Evolutionary conservation across 2,329 filamentous ascomycete genomes (phyloP).

Genomic region (Verticillium alfalfae): DNA sequence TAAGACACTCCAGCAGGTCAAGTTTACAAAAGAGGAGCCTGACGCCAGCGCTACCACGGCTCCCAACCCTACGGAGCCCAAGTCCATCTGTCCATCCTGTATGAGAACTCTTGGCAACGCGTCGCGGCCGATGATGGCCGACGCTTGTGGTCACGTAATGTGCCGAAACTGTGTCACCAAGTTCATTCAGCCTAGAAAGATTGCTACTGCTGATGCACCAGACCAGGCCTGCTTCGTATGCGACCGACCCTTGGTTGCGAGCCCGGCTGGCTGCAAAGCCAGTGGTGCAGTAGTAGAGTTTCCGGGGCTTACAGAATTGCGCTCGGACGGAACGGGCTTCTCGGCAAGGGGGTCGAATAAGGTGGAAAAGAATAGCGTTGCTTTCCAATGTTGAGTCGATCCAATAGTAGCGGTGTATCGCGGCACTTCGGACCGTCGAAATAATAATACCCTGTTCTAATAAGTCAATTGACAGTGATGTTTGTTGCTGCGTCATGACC

Average conservation of each 20-base stretch:
- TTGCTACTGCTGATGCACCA: conserved; percentile 15
- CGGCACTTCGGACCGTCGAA: too few species aligned
- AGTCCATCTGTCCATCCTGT: conserved; percentile 72
- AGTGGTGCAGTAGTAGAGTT: conserved; percentile 36
- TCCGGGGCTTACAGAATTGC: conserved; percentile 75
- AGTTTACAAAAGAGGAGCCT: conserved; percentile 67
- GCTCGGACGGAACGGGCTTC: conserved; percentile 87
- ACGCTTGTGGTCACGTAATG: conserved; percentile 86
- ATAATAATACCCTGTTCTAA: too few species aligned
- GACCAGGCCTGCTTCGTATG: conserved; percentile 76
- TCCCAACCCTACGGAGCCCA: conserved; percentile 4
- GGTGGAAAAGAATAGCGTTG: conserved; percentile 72
- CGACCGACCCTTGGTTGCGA: conserved; percentile 61
- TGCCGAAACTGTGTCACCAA: conserved; percentile 80
- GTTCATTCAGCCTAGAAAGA: conserved; percentile 62
- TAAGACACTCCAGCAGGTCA: conserved; percentile 68
- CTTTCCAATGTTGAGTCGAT: conserved; percentile 66
- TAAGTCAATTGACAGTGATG: too few species aligned
- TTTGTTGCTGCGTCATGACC: too few species aligned
- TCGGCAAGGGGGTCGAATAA: conserved; percentile 80
- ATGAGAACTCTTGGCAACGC: conserved; percentile 77
- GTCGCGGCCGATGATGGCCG: conserved; percentile 74
- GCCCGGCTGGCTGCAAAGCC: conserved; percentile 24
- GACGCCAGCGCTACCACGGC: conserved; percentile 36
- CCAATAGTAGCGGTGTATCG: not conserved